These are phyloP conservation scores for Apiospora saccharicola DNA, from an alignment of 2,329 filamentous ascomycete genomes.

Conservation along the genomic window DNA sequence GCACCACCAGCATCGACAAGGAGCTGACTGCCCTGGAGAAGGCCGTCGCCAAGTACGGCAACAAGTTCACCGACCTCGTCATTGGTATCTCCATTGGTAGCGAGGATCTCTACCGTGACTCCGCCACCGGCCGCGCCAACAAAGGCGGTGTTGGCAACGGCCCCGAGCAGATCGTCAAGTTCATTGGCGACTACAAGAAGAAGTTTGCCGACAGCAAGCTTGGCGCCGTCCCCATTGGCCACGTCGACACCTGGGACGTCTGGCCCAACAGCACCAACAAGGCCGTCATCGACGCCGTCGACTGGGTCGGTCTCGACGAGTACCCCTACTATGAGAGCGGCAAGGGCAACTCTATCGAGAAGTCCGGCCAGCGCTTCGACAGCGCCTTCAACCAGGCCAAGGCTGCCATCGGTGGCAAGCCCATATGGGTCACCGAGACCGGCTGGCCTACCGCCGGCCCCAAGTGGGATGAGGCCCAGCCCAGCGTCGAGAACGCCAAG, in stretches of 20 bases:
- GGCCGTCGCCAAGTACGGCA: conserved; percentile 62
- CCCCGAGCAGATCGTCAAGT: conserved; percentile 66
- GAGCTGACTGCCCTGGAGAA: conserved; percentile 68
- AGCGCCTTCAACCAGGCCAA: conserved; percentile 52
- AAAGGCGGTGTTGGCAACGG: conserved; percentile 66
- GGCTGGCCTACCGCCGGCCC: conserved; percentile 68
- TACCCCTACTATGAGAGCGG: conserved; percentile 72
- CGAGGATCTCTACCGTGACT: conserved; percentile 72
- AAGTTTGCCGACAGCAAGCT: conserved; percentile 58
- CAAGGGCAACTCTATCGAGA: conserved; percentile 62
- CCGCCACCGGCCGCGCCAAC: conserved; percentile 68
- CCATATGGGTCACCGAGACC: conserved; percentile 70
- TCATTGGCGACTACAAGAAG: conserved; percentile 70
- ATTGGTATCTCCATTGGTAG: conserved; percentile 71
- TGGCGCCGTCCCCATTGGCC: conserved; percentile 62
- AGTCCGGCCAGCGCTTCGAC: conserved; percentile 63
- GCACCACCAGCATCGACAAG: conserved; percentile 60
- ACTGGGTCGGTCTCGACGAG: conserved; percentile 71
- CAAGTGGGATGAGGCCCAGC: conserved; percentile 60
- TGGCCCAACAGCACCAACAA: conserved; percentile 68
- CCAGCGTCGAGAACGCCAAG: conserved; percentile 66
- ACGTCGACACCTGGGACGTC: conserved; percentile 74
- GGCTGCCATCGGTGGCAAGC: conserved; percentile 58
- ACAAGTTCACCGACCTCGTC: conserved; percentile 61
- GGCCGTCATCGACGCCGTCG: conserved; percentile 66